Evolutionary conservation across 2,329 filamentous ascomycete genomes (phyloP), one percentile per base, ranked within the genome.

Genomic region (Claviceps arundinis): DNA sequence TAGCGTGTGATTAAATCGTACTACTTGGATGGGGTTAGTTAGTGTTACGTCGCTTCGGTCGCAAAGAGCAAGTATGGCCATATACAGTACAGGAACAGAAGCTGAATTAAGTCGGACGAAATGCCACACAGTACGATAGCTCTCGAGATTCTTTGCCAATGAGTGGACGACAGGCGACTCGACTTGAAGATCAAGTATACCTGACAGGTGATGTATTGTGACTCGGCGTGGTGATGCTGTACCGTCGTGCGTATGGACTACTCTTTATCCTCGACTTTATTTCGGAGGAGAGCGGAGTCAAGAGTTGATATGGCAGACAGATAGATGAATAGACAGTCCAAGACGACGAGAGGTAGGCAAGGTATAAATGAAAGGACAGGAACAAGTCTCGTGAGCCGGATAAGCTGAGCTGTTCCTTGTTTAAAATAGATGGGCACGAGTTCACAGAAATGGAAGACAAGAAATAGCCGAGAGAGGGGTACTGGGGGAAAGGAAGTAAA

Each of bases 381-480:
- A 65, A 60, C 30, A 11, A 34, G 9, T 63, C 63, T 68, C 62
- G 42, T 24, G 54, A 59, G 57, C 51, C 19, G 47, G 57, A 58
- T 56, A 61, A 68, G 63, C 60, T 62, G 62, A 68, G 63, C 60
- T 62, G 62, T 68, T 70, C 70, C 71, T 66, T 70, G 50, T 48
- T 53, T 67, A 65, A 62, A 63, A 61, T 60, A 60, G 50, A 64
- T 37, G 7, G 60, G 51, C 46, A 19, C 48, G 51, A 53, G 51
- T 41, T 67, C 66, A 68, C 62, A 50, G 47, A 52, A 54, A 47
- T 50, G 52, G 60, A 67, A 72, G 73, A 69, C 66, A 73, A 72
- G 69, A 66, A 73, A 71, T 71, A 73, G 71, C 69, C 69, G 67
- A 69, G 70, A 67, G 66, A 68, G 66, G 66, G 19, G 30, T 68